Evolutionary conservation across 225 moss, liverwort and hornwort genomes (phyloP).

Genomic region (Ulota crispa): DNA sequence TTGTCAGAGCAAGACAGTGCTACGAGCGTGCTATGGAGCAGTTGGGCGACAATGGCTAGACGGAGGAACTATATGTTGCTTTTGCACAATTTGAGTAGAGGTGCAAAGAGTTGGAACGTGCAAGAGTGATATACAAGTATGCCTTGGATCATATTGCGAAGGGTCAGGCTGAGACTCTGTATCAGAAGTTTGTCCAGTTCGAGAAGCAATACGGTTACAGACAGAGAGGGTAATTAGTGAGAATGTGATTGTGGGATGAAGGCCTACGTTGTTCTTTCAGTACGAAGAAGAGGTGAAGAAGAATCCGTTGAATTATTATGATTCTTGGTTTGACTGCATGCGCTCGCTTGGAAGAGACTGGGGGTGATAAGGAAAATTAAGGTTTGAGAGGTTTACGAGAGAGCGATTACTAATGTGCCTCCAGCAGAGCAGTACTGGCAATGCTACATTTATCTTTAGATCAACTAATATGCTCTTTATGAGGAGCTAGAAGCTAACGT

Average conservation of each 20-base stretch:
- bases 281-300: constrained; percentile 80
- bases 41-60: constrained; percentile 76
- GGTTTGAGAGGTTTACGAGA: constrained; percentile 77
- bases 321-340: constrained; percentile 76
- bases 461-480: constrained; percentile 83
- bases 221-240: constrained; percentile 76
- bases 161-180: constrained; percentile 72
- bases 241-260: constrained; percentile 77
- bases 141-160: constrained; percentile 85
- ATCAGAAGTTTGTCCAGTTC: constrained; percentile 76
- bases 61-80: constrained; percentile 79
- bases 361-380: constrained; percentile 56
- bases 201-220: constrained; percentile 87
- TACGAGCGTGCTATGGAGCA: constrained; percentile 70
- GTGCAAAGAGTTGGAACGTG: constrained; percentile 73
- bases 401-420: constrained; percentile 81
- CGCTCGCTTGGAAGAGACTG: constrained; percentile 75
- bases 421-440: constrained; percentile 90
- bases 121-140: constrained; percentile 78
- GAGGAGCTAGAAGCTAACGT: constrained; percentile 83
- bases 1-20: constrained; percentile 44
- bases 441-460: constrained; percentile 87
- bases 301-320: constrained; percentile 72
- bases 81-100: constrained; percentile 84
- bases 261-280: constrained; percentile 52